These are phyloP conservation scores for Colletotrichum endophyticum DNA, from an alignment of 2,329 filamentous ascomycete genomes.

Conservation along the genomic window DNA sequence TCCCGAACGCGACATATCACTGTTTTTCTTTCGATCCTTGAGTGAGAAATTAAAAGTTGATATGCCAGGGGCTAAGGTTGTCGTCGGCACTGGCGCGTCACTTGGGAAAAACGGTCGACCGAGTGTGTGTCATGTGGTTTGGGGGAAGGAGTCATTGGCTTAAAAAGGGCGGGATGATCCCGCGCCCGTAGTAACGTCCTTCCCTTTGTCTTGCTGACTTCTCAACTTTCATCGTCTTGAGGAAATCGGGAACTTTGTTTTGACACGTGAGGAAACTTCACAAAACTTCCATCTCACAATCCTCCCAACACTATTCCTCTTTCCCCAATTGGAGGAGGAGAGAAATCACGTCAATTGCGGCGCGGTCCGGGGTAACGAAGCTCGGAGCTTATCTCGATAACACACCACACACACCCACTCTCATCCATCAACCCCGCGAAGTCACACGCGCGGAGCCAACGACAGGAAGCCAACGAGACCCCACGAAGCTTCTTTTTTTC, in stretches of 20 bases:
- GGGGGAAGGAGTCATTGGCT: not conserved
- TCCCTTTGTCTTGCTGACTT: not conserved
- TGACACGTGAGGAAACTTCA: not conserved
- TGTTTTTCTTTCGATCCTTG: not conserved
- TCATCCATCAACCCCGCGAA: not conserved
- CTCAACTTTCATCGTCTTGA: not conserved
- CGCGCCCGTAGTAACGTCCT: not conserved
- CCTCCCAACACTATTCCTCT: not conserved
- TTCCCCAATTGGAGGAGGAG: not conserved
- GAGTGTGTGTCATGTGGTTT: not conserved
- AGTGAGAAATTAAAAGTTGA: not conserved
- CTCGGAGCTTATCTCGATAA: not conserved
- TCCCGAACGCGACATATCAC: not conserved
- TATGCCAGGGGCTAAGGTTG: not conserved
- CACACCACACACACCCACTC: not conserved
- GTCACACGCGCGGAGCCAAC: not conserved
- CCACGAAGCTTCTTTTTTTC: not conserved
- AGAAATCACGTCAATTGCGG: not conserved
- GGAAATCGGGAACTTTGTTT: not conserved
- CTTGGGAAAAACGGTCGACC: not conserved
- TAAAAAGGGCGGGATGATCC: constrained; percentile 10
- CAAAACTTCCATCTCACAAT: not conserved
- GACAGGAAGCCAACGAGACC: not conserved
- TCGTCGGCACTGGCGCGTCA: not conserved
- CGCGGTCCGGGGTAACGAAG: not conserved